A percentile compares a stretch with the other conserved stretches of the same genome.
Conservation (phyloP, 2,329 filamentous ascomycete genomes). For the Lasiodiplodia citricola region DNA sequence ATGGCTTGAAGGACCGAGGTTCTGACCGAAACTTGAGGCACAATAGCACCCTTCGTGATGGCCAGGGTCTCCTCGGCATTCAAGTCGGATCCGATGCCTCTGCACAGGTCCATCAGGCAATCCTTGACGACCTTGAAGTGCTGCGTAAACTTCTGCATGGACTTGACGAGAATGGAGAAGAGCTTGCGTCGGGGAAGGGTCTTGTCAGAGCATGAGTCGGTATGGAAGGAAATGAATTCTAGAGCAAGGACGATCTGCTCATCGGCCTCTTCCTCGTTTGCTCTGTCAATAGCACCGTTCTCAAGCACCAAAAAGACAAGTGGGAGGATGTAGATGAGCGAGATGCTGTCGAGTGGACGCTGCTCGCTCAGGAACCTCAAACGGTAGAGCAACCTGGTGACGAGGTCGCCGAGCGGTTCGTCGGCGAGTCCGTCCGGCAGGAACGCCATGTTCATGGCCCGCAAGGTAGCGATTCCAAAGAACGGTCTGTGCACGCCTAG, state of each 20-base stretch:
- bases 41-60: slow-evolving; percentile 78
- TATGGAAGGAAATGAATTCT: slow-evolving; percentile 89
- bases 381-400: slow-evolving; percentile 89
- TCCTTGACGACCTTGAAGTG: slow-evolving; percentile 97
- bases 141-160: slow-evolving; percentile 88
- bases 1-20: slow-evolving; percentile 88
- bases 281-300: slow-evolving; percentile 75
- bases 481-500: slow-evolving; percentile 80
- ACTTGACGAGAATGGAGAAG: slow-evolving; percentile 71
- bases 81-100: slow-evolving; percentile 84
- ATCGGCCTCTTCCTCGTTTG: slow-evolving; percentile 75
- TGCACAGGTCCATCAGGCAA: slow-evolving; percentile 83
- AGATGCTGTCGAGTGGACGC: slow-evolving; percentile 87
- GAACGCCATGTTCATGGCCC: slow-evolving; percentile 75
- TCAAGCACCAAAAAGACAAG: slow-evolving; percentile 79
- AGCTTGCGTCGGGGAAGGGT: slow-evolving; percentile 78
- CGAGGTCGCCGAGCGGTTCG: slow-evolving; percentile 82
- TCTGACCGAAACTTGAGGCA: slow-evolving; percentile 78
- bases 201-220: slow-evolving; percentile 75
- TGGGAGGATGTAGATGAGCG: slow-evolving; percentile 85
- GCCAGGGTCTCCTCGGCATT: slow-evolving; percentile 72
- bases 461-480: slow-evolving; percentile 84
- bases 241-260: slow-evolving; percentile 88
- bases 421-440: slow-evolving; percentile 74
- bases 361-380: slow-evolving; percentile 90